Evolutionary conservation across 345 rosid species (phyloP), one percentile per base, ranked within the genome.

Genomic region (Linum tenue): DNA sequence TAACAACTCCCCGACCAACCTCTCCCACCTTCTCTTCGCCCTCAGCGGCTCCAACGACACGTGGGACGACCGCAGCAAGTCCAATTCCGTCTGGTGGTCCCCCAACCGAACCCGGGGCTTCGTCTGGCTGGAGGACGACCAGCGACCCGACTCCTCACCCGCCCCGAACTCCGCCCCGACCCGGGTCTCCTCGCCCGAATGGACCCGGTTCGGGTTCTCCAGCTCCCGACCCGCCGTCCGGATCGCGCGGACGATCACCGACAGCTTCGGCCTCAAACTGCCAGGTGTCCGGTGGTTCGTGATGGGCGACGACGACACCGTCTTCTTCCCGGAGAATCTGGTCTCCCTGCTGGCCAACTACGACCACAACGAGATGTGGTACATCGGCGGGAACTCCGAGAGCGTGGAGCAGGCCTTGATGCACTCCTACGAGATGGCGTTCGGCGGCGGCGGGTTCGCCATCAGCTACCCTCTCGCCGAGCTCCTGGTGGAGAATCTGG

Each of bases 371-470:
- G 78, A 82, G 82, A 84, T 87, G 95, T 89, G 86, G 85, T 87
- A 89, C 68, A 69, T 92, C 39, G 96, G 98, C 1, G 80, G 88
- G 39, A 81, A 72, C 64, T 87, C 96, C 0, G 96, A 92, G 81
- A 92, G 95, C 36, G 83, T 87, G 17, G 96, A 89, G 66, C 96
- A 89, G 59, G 77, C 83, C 68, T 76, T 66, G 59, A 71, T 84
- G 84, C 92, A 87, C 71, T 68, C 84, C 0, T 92, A 78, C 72
- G 80, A 79, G n/a, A 87, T 86, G 98, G 98, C 91, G 56, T 89
- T 79, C 22, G 96, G 98, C n/a, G 98, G 98, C 0, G 96, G 96
- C 0, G 98, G 98, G 37, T 85, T 92, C 59, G 96, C 96, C 0
- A 39, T 89, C 37, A 92, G 96, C 31, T 83, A 83, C 56, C 82